Evolutionary conservation across 352 stramenopile species (phyloP), one percentile per base, ranked within the genome.

Genomic region (Peronospora farinosa): DNA sequence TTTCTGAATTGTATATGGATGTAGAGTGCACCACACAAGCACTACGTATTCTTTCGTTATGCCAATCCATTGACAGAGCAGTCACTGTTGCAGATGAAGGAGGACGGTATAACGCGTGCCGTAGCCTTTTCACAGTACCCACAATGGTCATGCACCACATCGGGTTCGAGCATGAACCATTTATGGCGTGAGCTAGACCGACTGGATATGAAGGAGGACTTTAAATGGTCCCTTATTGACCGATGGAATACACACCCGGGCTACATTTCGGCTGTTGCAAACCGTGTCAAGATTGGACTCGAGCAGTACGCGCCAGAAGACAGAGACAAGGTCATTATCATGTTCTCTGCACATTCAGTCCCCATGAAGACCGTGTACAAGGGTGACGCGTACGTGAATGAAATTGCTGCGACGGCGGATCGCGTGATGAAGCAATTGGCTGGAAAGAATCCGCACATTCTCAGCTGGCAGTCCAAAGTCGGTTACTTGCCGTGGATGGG

Each of bases 31-130:
- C 78, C 96, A n/a, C 78, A 97, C 67, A 95, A 95, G 64, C 82
- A 88, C 49, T 99, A 99, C 59, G 88, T 98, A 35, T 96, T 96
- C 38, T 99, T 99, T 81, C 84, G 96, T 38, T 99, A 99, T 65
- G 98, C 95, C 57, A 90, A 98, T 51, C 96, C 96, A 19, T 90
- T 98, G 56, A 98, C 96, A 7, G 95, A 99, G 63, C 74, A 90
- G 31, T 96, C 95, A n/a, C 65, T 99, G 38, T 78, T 92, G 50
- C 64, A 97, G 64, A 98, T 99, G 82, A 83, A 91, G 48, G 65
- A 78, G 11, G 96, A 99, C 57, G 86, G 82, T 28, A 88, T 98
- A 12, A 90, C 97, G 46, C 85, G 88, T n/a, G 76, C 97, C n/a
- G 88, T 99, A 21, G 92, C 98, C 23, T 86, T 99, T 42, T 98